Evolutionary conservation across 78 protist species (phyloP).

Genomic region (Thecamonas trahens): DNA sequence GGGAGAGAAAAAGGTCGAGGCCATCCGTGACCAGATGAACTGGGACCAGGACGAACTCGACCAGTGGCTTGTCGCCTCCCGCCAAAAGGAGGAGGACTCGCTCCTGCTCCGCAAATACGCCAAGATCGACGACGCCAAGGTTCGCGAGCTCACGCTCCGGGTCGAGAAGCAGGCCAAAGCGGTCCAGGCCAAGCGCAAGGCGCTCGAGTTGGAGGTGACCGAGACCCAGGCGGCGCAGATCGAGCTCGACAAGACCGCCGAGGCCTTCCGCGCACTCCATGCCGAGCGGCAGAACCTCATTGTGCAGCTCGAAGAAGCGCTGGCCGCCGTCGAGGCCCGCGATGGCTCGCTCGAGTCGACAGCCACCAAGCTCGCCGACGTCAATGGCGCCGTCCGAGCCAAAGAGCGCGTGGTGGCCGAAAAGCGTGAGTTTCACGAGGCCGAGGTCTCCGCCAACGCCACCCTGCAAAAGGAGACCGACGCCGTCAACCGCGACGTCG

Average conservation of each 20-base stretch:
- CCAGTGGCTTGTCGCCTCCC: slow-evolving; percentile 61
- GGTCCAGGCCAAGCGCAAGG: slow-evolving; percentile 12
- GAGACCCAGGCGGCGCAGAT: slow-evolving; percentile 59
- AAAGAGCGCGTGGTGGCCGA: background rate
- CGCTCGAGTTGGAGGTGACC: slow-evolving; percentile 51
- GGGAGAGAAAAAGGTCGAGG: background rate
- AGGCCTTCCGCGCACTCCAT: slow-evolving; percentile 49
- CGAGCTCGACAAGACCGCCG: slow-evolving; percentile 71
- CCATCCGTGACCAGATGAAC: background rate
- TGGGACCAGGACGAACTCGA: slow-evolving; percentile 59
- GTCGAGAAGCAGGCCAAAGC: slow-evolving; percentile 37
- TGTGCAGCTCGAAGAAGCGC: slow-evolving; percentile 46
- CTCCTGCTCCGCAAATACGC: slow-evolving; percentile 9
- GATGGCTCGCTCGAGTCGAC: slow-evolving; percentile 26
- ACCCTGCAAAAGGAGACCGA: too few species aligned
- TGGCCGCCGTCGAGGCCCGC: slow-evolving; percentile 30
- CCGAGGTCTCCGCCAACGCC: too few species aligned
- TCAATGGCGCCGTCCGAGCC: background rate
- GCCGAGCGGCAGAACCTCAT: slow-evolving; percentile 46
- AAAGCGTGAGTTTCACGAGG: slow-evolving; percentile 9
- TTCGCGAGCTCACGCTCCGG: slow-evolving; percentile 37
- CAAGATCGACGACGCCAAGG: background rate
- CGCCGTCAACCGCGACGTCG: too few species aligned
- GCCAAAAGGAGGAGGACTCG: slow-evolving; percentile 65
- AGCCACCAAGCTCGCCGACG: background rate